Evolutionary conservation across 352 stramenopile species (phyloP).

Genomic region (Globisporangium cederbergense): DNA sequence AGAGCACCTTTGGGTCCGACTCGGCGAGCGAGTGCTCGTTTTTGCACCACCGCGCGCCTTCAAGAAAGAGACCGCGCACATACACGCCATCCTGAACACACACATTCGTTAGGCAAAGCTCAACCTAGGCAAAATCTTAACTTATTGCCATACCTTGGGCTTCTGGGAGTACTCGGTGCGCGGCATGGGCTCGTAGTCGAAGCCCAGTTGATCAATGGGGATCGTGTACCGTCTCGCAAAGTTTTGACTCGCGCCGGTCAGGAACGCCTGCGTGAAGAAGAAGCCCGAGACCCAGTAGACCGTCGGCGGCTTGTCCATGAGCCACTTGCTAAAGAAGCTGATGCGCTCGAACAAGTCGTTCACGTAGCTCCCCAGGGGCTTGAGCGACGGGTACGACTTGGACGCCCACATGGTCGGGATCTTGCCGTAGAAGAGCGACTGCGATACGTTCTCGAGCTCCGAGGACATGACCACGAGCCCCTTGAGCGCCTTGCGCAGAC

Average conservation of each 20-base stretch:
- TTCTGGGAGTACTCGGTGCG: constrained; percentile 68
- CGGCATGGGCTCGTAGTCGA: constrained; percentile 81
- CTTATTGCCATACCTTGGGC: constrained; percentile 38
- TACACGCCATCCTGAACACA: constrained; percentile 77
- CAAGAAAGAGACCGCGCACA: constrained; percentile 84
- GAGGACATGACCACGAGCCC: constrained; percentile 93
- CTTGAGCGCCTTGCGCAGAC: constrained; percentile 88
- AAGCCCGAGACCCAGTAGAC: constrained; percentile 95
- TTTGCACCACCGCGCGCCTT: constrained; percentile 89
- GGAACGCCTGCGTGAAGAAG: constrained; percentile 96
- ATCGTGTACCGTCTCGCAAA: constrained; percentile 90
- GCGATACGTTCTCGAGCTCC: constrained; percentile 91
- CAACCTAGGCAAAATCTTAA: not conserved
- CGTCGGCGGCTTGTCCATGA: constrained; percentile 80
- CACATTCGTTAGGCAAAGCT: not conserved
- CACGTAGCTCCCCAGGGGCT: constrained; percentile 90
- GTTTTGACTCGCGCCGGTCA: constrained; percentile 94
- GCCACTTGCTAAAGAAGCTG: constrained; percentile 88
- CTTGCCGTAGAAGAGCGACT: constrained; percentile 91
- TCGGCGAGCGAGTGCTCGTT: constrained; percentile 60
- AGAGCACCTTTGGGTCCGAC: constrained; percentile 87
- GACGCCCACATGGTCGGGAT: constrained; percentile 89
- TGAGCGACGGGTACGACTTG: constrained; percentile 92
- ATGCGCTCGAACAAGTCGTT: constrained; percentile 90
- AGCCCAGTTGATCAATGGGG: constrained; percentile 87